A percentile compares a stretch with the other conserved stretches of the same genome.
phyloP scores from a whole-genome alignment of 371 early-diverging fungal species.

The Zychaea mexicana region DNA sequence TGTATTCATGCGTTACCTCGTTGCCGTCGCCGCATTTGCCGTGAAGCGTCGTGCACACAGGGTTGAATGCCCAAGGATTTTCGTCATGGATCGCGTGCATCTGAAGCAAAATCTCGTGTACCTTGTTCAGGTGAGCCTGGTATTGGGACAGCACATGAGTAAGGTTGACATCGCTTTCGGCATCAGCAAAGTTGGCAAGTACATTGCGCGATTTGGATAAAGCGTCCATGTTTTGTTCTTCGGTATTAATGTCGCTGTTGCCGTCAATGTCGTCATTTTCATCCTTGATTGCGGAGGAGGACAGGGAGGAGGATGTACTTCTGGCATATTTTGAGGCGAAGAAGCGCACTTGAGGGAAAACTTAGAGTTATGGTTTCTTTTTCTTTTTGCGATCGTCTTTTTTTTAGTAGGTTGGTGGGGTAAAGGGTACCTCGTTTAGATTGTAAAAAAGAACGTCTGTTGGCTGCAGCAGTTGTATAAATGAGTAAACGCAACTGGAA shows the following conservation, averaged over 20 bases:
- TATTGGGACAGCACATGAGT: constrained; percentile 17
- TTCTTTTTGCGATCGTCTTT: not conserved
- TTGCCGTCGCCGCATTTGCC: constrained; percentile 34
- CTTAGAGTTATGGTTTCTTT: not conserved
- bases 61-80: constrained; percentile 35
- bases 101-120: constrained; percentile 15
- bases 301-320: not conserved
- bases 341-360: not conserved
- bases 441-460: constrained; percentile 1
- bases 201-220: not conserved
- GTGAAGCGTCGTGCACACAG: constrained; percentile 26
- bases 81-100: constrained; percentile 18
- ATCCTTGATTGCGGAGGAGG: not conserved
- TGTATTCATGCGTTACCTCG: constrained; percentile 31
- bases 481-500: not conserved
- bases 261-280: not conserved
- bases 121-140: constrained; percentile 17
- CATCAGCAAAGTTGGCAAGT: not conserved
- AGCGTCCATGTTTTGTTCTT: not conserved
- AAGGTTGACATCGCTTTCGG: constrained; percentile 6
- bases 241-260: not conserved
- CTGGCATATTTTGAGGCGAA: not conserved
- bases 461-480: not conserved
- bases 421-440: not conserved
- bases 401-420: not conserved